phyloP scores from a whole-genome alignment of 2,329 filamentous ascomycete genomes.

The Penicillium sp. region DNA sequence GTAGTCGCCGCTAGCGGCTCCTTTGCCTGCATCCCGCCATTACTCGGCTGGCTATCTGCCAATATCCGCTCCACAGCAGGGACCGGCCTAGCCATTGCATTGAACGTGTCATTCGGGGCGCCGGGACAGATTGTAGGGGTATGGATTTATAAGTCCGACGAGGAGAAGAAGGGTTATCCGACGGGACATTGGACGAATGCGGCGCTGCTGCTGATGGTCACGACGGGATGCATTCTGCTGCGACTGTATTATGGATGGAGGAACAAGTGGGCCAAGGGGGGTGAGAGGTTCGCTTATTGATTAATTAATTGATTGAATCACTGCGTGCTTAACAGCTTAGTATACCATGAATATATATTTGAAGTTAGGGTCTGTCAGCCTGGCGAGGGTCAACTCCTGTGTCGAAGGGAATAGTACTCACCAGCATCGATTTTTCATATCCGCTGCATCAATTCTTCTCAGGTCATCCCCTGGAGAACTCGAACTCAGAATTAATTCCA shows the following conservation, averaged over 20 bases:
- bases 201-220: slow-evolving; percentile 52
- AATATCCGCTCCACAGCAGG: slow-evolving; percentile 59
- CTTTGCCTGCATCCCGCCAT: slow-evolving; percentile 60
- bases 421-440: too few species aligned
- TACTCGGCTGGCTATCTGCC: slow-evolving; percentile 62
- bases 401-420: too few species aligned
- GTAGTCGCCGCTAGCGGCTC: slow-evolving; percentile 59
- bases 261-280: too few species aligned
- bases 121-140: slow-evolving; percentile 63
- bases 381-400: too few species aligned
- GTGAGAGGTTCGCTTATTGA: too few species aligned
- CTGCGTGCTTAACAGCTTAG: too few species aligned
- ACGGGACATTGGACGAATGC: slow-evolving; percentile 63
- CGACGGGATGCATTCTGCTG: slow-evolving; percentile 47
- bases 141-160: slow-evolving; percentile 62
- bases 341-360: too few species aligned
- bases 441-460: too few species aligned
- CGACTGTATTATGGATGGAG: slow-evolving; percentile 46
- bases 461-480: too few species aligned
- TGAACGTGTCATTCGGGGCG: slow-evolving; percentile 61
- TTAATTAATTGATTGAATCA: too few species aligned
- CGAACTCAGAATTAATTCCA: too few species aligned
- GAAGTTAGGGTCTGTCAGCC: too few species aligned
- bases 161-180: slow-evolving; percentile 54
- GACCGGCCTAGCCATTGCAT: slow-evolving; percentile 59